A percentile compares a stretch with the other conserved stretches of the same genome.
Evolutionary conservation across 306 rosid species (phyloP).

Genomic region (Medicago arabica): DNA sequence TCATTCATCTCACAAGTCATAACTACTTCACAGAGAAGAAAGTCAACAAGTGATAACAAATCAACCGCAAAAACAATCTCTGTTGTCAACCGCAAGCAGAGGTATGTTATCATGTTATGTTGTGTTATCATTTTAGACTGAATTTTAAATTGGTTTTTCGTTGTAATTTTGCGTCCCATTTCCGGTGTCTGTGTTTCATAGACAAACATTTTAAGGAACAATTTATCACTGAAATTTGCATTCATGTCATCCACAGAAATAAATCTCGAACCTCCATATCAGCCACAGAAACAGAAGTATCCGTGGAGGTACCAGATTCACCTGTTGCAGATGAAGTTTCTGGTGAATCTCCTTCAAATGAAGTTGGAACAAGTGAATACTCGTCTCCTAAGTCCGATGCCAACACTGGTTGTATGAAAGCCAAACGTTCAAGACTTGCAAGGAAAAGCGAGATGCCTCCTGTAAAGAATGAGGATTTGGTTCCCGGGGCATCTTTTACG

Average conservation of each 20-base stretch:
- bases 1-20: too few species aligned
- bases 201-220: too few species aligned
- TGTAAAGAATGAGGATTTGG: conserved; percentile 78
- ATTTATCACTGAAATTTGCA: too few species aligned
- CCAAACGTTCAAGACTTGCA: conserved; percentile 63
- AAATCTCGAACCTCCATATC: conserved; percentile 59
- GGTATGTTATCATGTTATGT: too few species aligned
- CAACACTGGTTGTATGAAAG: conserved; percentile 44
- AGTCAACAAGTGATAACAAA: too few species aligned
- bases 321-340: conserved; percentile 58
- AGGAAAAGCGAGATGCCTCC: conserved; percentile 96
- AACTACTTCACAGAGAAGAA: too few species aligned
- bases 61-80: too few species aligned
- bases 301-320: conserved; percentile 65
- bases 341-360: conserved; percentile 50
- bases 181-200: too few species aligned
- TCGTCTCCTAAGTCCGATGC: conserved; percentile 53
- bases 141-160: too few species aligned
- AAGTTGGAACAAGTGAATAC: conserved; percentile 50
- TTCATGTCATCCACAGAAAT: background rate
- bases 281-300: conserved; percentile 78
- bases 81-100: too few species aligned
- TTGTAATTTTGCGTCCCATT: too few species aligned
- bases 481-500: conserved; percentile 82
- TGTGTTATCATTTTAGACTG: too few species aligned